These are phyloP conservation scores for Colletotrichum truncatum DNA, from an alignment of 2,329 filamentous ascomycete genomes.

Conservation along the genomic window DNA sequence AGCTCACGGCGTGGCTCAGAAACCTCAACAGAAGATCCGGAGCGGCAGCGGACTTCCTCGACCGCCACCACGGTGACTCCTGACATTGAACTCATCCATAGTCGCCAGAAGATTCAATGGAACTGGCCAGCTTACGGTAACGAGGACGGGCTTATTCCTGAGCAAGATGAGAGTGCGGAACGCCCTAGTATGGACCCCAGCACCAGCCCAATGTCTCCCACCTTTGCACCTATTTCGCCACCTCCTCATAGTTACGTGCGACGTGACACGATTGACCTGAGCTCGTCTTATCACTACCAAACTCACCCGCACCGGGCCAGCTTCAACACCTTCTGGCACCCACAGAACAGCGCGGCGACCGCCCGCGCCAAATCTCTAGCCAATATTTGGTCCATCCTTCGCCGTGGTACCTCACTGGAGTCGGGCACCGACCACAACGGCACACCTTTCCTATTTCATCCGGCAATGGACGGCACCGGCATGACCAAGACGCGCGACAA, in stretches of 20 bases:
- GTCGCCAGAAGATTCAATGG: conserved; percentile 29
- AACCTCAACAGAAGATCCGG: conserved; percentile 25
- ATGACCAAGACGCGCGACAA: conserved; percentile 56
- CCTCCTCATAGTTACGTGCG: conserved; percentile 26
- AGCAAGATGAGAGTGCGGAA: background rate
- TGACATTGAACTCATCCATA: conserved; percentile 25
- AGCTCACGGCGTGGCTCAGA: conserved; percentile 32
- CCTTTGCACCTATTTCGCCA: conserved; percentile 20
- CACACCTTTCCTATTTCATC: conserved; percentile 26
- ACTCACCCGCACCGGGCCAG: background rate
- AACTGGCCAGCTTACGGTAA: conserved; percentile 29
- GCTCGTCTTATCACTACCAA: background rate
- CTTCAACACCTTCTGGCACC: conserved; percentile 16
- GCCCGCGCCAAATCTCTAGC: conserved; percentile 35
- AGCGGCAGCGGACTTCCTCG: conserved; percentile 18
- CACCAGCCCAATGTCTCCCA: conserved; percentile 20
- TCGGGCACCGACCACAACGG: conserved; percentile 26
- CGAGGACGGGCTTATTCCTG: conserved; percentile 15
- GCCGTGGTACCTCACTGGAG: conserved; percentile 28
- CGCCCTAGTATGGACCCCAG: background rate
- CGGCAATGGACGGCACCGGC: conserved; percentile 35
- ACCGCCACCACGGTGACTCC: conserved; percentile 15
- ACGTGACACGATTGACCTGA: conserved; percentile 19
- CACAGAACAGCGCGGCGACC: conserved; percentile 16
- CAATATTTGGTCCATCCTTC: conserved; percentile 37